Conservation (phyloP, 257 asterid species). For the Nicotiana sylvestris region DNA sequence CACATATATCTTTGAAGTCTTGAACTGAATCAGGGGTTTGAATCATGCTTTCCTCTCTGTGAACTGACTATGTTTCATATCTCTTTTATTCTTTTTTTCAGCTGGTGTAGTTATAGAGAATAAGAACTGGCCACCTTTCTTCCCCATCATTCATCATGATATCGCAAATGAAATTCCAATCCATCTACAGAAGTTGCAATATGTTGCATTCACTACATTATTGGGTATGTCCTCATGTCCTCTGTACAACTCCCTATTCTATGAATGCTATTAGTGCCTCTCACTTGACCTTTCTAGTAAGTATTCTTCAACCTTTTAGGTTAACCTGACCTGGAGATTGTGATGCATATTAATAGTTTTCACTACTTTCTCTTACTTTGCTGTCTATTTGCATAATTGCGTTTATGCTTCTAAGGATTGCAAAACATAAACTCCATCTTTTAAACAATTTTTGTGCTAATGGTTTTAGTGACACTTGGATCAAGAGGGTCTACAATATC, state of each 20-base stretch:
- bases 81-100: conserved; percentile 26
- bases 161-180: conserved; percentile 81
- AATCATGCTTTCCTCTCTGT: not conserved
- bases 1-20: not conserved
- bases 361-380: not conserved
- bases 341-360: not conserved
- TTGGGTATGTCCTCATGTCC: conserved; percentile 48
- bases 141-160: conserved; percentile 87
- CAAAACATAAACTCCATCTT: not conserved
- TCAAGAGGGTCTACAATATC: not conserved
- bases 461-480: not conserved
- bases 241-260: not conserved
- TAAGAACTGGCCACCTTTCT: conserved; percentile 88
- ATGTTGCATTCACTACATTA: conserved; percentile 83
- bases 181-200: conserved; percentile 82
- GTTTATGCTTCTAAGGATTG: not conserved
- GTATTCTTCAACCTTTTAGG: not conserved
- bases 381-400: not conserved
- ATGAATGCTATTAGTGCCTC: not conserved
- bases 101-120: conserved; percentile 84
- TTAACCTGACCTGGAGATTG: not conserved
- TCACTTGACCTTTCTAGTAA: not conserved
- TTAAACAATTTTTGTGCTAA: not conserved
- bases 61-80: not conserved
- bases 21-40: not conserved